Evolutionary conservation across 345 rosid species (phyloP), one percentile per base, ranked within the genome.

Genomic region (Bruguiera sexangula): DNA sequence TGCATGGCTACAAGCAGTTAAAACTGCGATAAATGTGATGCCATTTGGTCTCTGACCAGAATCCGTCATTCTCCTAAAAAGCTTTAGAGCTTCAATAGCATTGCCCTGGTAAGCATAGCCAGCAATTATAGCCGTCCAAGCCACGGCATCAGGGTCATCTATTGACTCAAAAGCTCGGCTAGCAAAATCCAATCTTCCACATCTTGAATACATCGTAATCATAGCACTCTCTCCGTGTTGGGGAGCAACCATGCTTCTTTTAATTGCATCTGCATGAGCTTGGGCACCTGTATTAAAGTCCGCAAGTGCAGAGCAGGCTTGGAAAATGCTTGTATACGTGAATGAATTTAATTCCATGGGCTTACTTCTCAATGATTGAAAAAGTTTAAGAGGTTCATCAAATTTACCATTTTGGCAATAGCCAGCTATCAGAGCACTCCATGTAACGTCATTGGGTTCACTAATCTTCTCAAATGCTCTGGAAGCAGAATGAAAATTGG

Each of bases 1-100:
- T 24, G 92, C 81, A 68, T 91, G 92, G 78, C 91, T 87, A 80
- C 92, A 91, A 54, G 91, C 95, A 31, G 88, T 88, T 67, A 91
- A 82, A 59, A 91, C 78, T 11, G 87, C 88, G 57, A 85, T 74
- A 69, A 91, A 84, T 31, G 97, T 91, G 68, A 88, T 83, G 29
- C 74, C 85, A 82, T 88, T 91, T 60, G 95, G 92, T 69, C 77
- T 83, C 22, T 68, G 76, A 24, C 84, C 85, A 60, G 58, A 65
- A 48, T 70, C 74, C 69, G 71, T 72, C 95, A 86, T 88, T 81
- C 74, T 75, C 65, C 70, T 73, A 73, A 88, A 91, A 80, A 79
- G 84, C 64, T 80, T 55, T 29, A 87, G 82, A 71, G 95, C 91
- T 78, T 83, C 82, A 59, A 80, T 65, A 69, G 89, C 95, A 72